Base-by-base conservation (phyloP, 1,284 basidiomycete genomes). In the Agroathelia rolfsii region DNA sequence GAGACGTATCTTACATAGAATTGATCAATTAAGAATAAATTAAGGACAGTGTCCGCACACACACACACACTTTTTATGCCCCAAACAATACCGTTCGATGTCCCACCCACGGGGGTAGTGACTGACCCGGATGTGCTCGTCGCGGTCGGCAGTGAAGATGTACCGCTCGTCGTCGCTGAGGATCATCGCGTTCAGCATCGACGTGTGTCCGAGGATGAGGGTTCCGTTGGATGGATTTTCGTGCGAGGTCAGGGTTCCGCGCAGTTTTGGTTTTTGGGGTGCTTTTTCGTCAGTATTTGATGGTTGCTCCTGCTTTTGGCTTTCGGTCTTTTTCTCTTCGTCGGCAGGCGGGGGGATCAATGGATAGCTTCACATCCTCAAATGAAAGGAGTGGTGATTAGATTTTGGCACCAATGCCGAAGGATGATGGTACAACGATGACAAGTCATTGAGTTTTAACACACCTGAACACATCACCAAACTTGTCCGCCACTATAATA, bases 91-190 rank as follows among this genome's bases (percentile, higher is more conserved):
- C 37, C 69, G 72, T 52, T 94, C 86, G 37, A 94, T 82, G 22
- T 74, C 71, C 45, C 81, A 83, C 9, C 87, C 81, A 38, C 81
- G 64, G 0, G 92, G 92, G 50, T 74, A 95, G 70, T 83, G 76
- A 47, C 84, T 89, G n/a, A 93, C 70, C 33, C 92, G 69, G 34
- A 96, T 81, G 51, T 95, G 92, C 51, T 95, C 92, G 50, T 95
- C 92, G 28, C 92, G 62, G 52, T 95, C 92, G 0, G 86, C 81
- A 0, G 88, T 87, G 44, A 94, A 67, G 47, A 96, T 76, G 47
- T 69, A 77, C 36, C 66, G 68, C 41, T 80, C 75, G 48, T 86
- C 76, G 0, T 54, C 49, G 0, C 77, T 70, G 32, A 93, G 67
- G 24, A 78, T 46, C 49, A 85, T 76, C 1, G 69, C 57, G 3